Evolutionary conservation across 1,284 basidiomycete genomes (phyloP).

Genomic region (Puccinia triticina): DNA sequence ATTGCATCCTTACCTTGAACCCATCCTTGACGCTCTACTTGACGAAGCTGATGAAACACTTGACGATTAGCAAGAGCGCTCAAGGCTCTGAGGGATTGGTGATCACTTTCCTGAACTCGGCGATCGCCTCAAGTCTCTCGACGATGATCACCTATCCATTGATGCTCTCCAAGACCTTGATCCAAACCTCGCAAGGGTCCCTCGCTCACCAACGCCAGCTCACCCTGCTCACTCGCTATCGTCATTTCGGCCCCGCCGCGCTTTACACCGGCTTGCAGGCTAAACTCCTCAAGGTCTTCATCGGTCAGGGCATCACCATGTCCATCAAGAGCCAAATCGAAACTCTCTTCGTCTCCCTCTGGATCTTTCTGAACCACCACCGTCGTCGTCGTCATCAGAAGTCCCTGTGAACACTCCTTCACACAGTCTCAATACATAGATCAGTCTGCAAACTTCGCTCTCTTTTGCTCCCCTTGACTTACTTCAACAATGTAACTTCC

Average conservation of each 20-base stretch:
- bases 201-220: constrained; percentile 49
- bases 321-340: constrained; percentile 57
- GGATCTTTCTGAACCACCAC: neutral
- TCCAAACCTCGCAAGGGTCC: constrained; percentile 61
- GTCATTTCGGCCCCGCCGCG: constrained; percentile 63
- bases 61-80: neutral
- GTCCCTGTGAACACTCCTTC: neutral
- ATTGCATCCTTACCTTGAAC: constrained; percentile 60
- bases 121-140: constrained; percentile 62
- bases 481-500: no score
- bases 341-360: constrained; percentile 21
- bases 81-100: constrained; percentile 54
- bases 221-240: constrained; percentile 54
- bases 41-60: constrained; percentile 58
- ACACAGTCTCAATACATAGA: neutral
- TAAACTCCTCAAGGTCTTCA: constrained; percentile 83
- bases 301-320: constrained; percentile 61
- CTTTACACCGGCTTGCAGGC: constrained; percentile 81
- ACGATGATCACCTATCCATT: constrained; percentile 54
- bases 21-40: constrained; percentile 62
- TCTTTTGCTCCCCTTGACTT: no score
- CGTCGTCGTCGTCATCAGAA: neutral
- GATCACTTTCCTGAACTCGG: constrained; percentile 62
- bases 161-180: constrained; percentile 58
- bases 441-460: neutral